A percentile compares a stretch with the other conserved stretches of the same genome.
Evolutionary conservation across 352 stramenopile genomes (phyloP).

Genomic region (Phytopythium delawarense): DNA sequence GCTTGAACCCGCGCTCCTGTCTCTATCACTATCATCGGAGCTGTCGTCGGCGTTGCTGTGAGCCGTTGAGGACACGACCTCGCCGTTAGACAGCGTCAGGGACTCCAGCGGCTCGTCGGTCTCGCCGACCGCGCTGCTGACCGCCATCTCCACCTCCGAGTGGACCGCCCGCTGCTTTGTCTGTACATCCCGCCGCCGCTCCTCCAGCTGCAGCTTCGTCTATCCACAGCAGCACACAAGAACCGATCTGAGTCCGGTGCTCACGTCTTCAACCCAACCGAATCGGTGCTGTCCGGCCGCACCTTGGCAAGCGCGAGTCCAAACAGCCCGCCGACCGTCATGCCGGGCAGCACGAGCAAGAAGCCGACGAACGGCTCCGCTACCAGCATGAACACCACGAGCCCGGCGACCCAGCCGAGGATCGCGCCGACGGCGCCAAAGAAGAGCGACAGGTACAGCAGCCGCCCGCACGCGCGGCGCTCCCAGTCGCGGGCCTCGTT

Average conservation of each 20-base stretch:
- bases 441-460: constrained; percentile 57
- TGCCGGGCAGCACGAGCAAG: constrained; percentile 57
- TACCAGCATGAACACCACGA: constrained; percentile 47
- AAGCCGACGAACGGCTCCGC: constrained; percentile 59
- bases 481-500: constrained; percentile 50
- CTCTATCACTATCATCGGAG: background rate
- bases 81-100: background rate
- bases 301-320: constrained; percentile 60
- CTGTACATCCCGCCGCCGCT: constrained; percentile 34
- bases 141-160: constrained; percentile 52
- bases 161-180: constrained; percentile 29
- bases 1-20: constrained; percentile 6
- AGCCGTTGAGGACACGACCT: background rate
- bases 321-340: constrained; percentile 38
- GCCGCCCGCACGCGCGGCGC: constrained; percentile 32
- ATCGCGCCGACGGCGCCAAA: constrained; percentile 41
- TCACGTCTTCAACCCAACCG: background rate
- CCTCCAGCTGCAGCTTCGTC: constrained; percentile 56
- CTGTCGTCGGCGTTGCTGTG: constrained; percentile 1
- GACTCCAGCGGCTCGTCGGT: constrained; percentile 32
- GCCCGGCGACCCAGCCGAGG: constrained; percentile 41
- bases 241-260: background rate
- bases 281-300: background rate
- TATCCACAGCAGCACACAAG: constrained; percentile 7
- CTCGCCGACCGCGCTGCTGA: constrained; percentile 26